These are phyloP conservation scores for Artemisia tridentata DNA, from an alignment of 129 eudicot genomes.

Conservation along the genomic window DNA sequence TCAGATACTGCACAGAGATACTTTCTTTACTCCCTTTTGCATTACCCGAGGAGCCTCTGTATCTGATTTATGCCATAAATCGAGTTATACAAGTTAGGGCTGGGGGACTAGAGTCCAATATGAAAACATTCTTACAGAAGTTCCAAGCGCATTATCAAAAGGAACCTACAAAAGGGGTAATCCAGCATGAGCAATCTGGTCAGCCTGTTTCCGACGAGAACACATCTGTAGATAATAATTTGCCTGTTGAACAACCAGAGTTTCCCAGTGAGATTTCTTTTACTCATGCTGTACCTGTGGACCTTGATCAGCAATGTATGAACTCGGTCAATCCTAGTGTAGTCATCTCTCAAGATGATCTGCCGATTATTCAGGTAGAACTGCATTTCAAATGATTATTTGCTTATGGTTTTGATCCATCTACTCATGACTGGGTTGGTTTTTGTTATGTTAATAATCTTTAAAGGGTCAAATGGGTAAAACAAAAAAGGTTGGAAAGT, in stretches of 20 bases:
- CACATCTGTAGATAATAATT: slow-evolving; percentile 32
- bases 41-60: slow-evolving; percentile 85
- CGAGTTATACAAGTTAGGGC: slow-evolving; percentile 94
- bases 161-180: slow-evolving; percentile 44
- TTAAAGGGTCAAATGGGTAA: no score
- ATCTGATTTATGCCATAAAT: slow-evolving; percentile 79
- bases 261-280: slow-evolving; percentile 30
- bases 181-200: slow-evolving; percentile 29
- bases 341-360: slow-evolving; percentile 47
- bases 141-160: slow-evolving; percentile 47
- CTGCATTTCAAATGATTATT: no score
- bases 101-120: slow-evolving; percentile 77
- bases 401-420: neutral
- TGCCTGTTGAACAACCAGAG: slow-evolving; percentile 27
- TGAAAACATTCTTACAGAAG: slow-evolving; percentile 65
- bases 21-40: slow-evolving; percentile 88
- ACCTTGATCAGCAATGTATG: slow-evolving; percentile 33
- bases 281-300: slow-evolving; percentile 25
- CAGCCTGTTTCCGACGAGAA: slow-evolving; percentile 31
- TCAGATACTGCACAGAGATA: slow-evolving; percentile 93
- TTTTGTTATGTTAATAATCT: no score
- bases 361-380: slow-evolving; percentile 70
- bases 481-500: no score
- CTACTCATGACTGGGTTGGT: no score
- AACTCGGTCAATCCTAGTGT: slow-evolving; percentile 25